Conservation (phyloP, 78 protist species). For the Dictyostelium discoideum region DNA sequence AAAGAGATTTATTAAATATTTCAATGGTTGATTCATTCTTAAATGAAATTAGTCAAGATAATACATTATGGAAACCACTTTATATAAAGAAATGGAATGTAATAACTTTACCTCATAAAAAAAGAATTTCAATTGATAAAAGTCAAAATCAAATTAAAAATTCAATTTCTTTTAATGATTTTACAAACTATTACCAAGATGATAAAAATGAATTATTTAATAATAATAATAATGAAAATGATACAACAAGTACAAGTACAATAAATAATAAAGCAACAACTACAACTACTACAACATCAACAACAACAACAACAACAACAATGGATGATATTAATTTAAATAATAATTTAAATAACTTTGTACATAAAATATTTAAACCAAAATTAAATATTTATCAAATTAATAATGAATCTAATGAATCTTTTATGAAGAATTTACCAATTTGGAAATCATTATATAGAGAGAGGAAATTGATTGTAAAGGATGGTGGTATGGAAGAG, state of each 20-base stretch:
- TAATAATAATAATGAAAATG: neutral
- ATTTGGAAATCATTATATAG: constrained; percentile 52
- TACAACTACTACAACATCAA: neutral
- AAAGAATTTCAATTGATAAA: constrained; percentile 21
- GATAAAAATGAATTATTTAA: neutral
- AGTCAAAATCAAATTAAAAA: neutral
- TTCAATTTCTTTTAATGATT: neutral
- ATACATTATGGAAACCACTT: constrained; percentile 64
- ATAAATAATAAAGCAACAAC: neutral
- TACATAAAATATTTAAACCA: constrained; percentile 10
- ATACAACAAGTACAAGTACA: neutral
- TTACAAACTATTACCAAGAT: neutral
- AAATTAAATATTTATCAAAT: neutral
- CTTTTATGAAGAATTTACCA: neutral
- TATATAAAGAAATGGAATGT: constrained; percentile 67
- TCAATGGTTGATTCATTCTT: constrained; percentile 19
- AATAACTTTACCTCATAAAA: constrained; percentile 40
- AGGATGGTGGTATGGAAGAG: constrained; percentile 68
- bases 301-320: neutral
- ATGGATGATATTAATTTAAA: neutral
- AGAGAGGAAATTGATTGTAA: constrained; percentile 33
- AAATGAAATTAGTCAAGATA: constrained; percentile 32
- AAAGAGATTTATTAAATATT: constrained; percentile 17
- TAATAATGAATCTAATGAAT: neutral
- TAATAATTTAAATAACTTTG: neutral